Percentiles rank a stretch among this genome's conserved stretches.
phyloP scores from a whole-genome alignment of 768 basidiomycete species.

The Naematelia aurantialba region DNA sequence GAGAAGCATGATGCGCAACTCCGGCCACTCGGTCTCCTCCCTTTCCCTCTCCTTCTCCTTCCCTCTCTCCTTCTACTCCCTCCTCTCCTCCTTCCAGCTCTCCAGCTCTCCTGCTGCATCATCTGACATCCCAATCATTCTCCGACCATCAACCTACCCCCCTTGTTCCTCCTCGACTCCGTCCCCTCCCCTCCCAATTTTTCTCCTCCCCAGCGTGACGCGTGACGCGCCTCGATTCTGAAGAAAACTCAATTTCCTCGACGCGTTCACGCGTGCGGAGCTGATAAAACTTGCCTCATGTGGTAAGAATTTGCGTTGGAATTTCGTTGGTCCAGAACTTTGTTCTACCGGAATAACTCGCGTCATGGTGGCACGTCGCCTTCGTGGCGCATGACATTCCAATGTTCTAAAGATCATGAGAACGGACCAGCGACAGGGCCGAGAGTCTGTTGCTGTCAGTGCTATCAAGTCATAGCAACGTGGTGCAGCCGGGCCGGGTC shows the following conservation, averaged over 20 bases:
- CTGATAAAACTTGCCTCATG: conserved; percentile 6
- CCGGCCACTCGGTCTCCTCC: not conserved
- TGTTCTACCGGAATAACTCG: no score
- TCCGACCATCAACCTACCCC: not conserved
- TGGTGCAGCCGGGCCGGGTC: no score
- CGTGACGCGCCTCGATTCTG: conserved; percentile 1
- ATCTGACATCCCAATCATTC: not conserved
- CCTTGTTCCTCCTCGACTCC: not conserved
- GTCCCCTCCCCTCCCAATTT: not conserved
- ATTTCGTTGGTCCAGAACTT: not conserved
- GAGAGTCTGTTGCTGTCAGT: no score
- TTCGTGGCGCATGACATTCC: no score
- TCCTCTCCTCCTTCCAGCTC: not conserved
- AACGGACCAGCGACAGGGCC: no score
- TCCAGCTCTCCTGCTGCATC: not conserved
- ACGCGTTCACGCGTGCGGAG: conserved; percentile 15
- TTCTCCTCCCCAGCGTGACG: not conserved
- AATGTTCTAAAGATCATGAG: no score
- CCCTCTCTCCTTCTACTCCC: not conserved
- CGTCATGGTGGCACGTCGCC: no score
- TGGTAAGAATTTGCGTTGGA: conserved; percentile 3
- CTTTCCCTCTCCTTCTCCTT: not conserved
- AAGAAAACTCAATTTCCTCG: not conserved
- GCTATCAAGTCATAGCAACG: no score
- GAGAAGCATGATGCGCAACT: no score